Conservation (phyloP, 805 yeast genomes). For the Phaffomyces antillensis region DNA sequence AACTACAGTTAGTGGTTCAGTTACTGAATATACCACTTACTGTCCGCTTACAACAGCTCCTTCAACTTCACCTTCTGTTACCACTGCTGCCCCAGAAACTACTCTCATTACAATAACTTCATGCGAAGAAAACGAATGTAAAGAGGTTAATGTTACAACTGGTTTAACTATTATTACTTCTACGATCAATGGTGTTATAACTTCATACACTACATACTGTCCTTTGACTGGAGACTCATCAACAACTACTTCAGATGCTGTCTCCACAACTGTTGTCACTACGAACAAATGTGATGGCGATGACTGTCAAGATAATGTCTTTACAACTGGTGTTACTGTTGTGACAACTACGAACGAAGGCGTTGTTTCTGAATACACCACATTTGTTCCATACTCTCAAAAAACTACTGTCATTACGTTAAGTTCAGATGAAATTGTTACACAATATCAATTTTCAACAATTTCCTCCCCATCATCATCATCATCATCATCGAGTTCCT, state of each 20-base stretch:
- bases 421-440: neutral
- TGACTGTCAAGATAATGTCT: neutral
- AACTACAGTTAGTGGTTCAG: neutral
- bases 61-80: neutral
- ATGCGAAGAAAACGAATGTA: conserved; percentile 1
- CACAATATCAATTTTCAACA: neutral
- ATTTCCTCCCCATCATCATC: neutral
- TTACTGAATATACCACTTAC: conserved; percentile 3
- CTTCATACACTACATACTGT: conserved; percentile 4
- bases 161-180: conserved; percentile 1
- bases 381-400: neutral
- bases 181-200: neutral
- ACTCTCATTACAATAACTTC: conserved; percentile 1
- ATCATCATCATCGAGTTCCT: neutral
- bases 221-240: neutral
- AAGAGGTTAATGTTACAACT: neutral
- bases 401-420: neutral
- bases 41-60: neutral
- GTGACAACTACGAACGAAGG: neutral
- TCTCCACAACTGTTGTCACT: neutral
- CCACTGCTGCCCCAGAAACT: neutral
- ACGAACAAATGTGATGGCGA: neutral
- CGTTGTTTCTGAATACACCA: neutral
- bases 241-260: neutral
- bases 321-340: neutral